Percentiles rank a stretch among this genome's conserved stretches.
These are phyloP conservation scores for Trichoderma endophyticum DNA, from an alignment of 2,329 filamentous ascomycete species.

Conservation along the genomic window DNA sequence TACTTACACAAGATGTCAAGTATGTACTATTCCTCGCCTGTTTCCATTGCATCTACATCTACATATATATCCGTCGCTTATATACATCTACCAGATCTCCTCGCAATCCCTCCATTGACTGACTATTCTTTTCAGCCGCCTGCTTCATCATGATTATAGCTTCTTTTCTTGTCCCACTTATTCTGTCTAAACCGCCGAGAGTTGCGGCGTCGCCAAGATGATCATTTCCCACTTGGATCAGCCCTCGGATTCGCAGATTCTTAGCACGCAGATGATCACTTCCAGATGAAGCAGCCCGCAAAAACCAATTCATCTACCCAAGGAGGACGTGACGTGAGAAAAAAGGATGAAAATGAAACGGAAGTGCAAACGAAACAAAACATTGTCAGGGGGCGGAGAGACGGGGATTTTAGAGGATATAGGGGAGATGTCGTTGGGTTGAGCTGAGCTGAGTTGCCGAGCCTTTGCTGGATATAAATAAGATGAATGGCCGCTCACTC, in stretches of 20 bases:
- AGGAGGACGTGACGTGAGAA: neutral
- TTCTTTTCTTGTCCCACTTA: neutral
- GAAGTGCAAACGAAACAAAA: neutral
- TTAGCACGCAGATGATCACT: neutral
- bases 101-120: neutral
- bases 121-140: neutral
- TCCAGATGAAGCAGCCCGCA: neutral
- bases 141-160: too few species aligned
- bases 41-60: neutral
- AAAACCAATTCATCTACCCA: neutral
- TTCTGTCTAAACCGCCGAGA: conserved; percentile 22
- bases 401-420: neutral
- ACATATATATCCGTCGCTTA: neutral
- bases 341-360: neutral
- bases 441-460: too few species aligned
- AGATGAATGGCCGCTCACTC: neutral
- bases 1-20: neutral
- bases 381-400: neutral
- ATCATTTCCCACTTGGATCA: neutral
- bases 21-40: too few species aligned
- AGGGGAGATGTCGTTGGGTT: neutral
- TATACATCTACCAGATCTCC: neutral
- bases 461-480: neutral
- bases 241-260: neutral
- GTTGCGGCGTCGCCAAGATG: neutral